Percentiles rank a stretch among this genome's conserved stretches.
Evolutionary conservation across 2,329 filamentous ascomycete species (phyloP).

Genomic region (Cladophialophora chaetospira): DNA sequence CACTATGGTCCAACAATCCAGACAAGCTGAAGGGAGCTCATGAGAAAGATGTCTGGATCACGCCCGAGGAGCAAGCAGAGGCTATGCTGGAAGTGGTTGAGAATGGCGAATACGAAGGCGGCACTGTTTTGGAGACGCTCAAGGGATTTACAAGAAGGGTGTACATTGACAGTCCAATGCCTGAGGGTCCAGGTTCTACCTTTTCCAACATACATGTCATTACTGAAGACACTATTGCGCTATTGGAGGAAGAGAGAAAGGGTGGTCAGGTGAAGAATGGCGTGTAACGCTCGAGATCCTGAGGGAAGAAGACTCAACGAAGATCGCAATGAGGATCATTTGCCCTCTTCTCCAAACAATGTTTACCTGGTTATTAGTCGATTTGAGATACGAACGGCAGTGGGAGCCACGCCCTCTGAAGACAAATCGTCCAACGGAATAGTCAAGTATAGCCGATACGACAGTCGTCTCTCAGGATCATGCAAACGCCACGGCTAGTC

Average conservation of each 20-base stretch:
- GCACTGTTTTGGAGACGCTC: conserved; percentile 58
- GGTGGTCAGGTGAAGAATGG: not conserved
- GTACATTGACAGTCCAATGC: conserved; percentile 31
- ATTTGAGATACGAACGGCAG: not conserved
- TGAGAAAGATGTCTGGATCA: conserved; percentile 58
- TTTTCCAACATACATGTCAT: not conserved
- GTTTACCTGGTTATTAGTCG: not conserved
- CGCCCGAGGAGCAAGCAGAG: conserved; percentile 60
- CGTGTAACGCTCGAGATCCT: not conserved
- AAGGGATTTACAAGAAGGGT: conserved; percentile 54
- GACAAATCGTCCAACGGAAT: not conserved
- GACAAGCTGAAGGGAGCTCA: conserved; percentile 59
- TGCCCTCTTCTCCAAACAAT: not conserved
- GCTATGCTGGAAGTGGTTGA: conserved; percentile 40
- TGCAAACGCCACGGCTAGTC: not conserved
- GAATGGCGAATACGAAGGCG: conserved; percentile 46
- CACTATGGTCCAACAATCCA: conserved; percentile 62
- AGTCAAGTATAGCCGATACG: not conserved
- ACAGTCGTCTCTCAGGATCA: not conserved
- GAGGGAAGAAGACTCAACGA: not conserved
- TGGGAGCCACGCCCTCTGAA: not conserved
- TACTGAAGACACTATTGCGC: conserved; percentile 4
- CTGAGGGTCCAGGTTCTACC: conserved; percentile 7
- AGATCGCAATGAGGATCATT: not conserved
- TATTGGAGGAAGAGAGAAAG: conserved; percentile 8